Evolutionary conservation across 2,329 filamentous ascomycete species (phyloP).

Genomic region (Penicillium aurantiogriseum): DNA sequence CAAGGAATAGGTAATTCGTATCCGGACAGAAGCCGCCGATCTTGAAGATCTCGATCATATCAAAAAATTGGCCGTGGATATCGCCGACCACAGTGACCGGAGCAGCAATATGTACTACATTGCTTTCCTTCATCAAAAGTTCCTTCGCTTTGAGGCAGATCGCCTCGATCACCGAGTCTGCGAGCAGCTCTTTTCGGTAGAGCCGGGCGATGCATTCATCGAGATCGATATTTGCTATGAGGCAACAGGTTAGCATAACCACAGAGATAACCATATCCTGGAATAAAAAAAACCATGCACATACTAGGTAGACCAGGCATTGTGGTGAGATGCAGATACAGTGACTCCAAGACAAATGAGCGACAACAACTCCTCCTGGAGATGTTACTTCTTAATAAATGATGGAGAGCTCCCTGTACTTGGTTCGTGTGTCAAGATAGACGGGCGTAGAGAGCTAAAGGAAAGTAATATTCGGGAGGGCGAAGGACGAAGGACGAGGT

Average conservation of each 20-base stretch:
- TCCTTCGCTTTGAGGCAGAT: slow-evolving; percentile 99
- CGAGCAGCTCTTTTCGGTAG: slow-evolving; percentile 94
- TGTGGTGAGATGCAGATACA: slow-evolving; percentile 14
- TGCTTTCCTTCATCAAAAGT: slow-evolving; percentile 98
- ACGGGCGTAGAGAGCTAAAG: neutral
- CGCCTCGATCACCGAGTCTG: slow-evolving; percentile 96
- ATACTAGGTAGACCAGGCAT: slow-evolving; percentile 49
- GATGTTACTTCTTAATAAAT: neutral
- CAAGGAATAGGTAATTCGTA: slow-evolving; percentile 96
- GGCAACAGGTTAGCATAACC: slow-evolving; percentile 11
- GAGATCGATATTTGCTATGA: slow-evolving; percentile 85
- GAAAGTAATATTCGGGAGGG: neutral
- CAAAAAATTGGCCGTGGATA: slow-evolving; percentile 98
- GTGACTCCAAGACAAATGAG: neutral
- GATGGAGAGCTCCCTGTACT: neutral
- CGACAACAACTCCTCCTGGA: neutral
- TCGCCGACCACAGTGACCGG: slow-evolving; percentile 97
- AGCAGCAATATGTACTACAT: slow-evolving; percentile 93
- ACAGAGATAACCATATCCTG: neutral
- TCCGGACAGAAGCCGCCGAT: slow-evolving; percentile 97
- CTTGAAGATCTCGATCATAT: slow-evolving; percentile 98
- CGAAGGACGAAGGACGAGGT: neutral
- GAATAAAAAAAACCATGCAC: slow-evolving; percentile 14
- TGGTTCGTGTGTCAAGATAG: neutral
- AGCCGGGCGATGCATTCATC: slow-evolving; percentile 97